A percentile compares a stretch with the other conserved stretches of the same genome.
phyloP scores from a whole-genome alignment of 257 asterid genomes.

The Solanum bukasovii region DNA sequence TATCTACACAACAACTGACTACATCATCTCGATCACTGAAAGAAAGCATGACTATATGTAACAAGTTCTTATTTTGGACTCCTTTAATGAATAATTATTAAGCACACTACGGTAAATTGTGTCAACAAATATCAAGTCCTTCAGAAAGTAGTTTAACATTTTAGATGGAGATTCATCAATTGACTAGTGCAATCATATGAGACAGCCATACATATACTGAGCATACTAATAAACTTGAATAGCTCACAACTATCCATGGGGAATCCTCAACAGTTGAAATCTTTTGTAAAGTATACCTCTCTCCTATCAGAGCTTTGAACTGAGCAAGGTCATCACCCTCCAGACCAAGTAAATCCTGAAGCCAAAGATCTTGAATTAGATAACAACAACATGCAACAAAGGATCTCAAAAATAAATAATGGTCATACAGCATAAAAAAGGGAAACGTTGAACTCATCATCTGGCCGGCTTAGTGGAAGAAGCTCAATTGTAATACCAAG shows the following conservation, averaged over 20 bases:
- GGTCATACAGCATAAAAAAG: constrained; percentile 79
- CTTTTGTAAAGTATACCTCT: constrained; percentile 43
- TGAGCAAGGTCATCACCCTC: constrained; percentile 68
- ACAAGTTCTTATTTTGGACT: not conserved
- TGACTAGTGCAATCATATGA: not conserved
- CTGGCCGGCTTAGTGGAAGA: constrained; percentile 72
- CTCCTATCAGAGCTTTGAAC: constrained; percentile 62
- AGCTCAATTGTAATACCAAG: constrained; percentile 85
- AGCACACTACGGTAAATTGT: not conserved
- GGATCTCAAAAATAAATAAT: not conserved
- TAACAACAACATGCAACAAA: not conserved
- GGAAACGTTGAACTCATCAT: constrained; percentile 68
- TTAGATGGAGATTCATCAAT: not conserved
- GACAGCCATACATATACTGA: not conserved
- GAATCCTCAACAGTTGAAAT: not conserved
- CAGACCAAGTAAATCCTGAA: constrained; percentile 80
- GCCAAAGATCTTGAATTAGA: constrained; percentile 14
- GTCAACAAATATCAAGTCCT: not conserved
- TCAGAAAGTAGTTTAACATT: not conserved
- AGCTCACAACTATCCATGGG: not conserved
- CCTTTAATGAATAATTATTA: not conserved
- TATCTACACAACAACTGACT: not conserved
- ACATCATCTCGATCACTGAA: not conserved
- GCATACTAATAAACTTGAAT: not conserved
- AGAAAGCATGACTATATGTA: not conserved